Evolutionary conservation across 495 filamentous ascomycete genomes (phyloP), one percentile per base, ranked within the genome.

Genomic region (Cercophora sp.): DNA sequence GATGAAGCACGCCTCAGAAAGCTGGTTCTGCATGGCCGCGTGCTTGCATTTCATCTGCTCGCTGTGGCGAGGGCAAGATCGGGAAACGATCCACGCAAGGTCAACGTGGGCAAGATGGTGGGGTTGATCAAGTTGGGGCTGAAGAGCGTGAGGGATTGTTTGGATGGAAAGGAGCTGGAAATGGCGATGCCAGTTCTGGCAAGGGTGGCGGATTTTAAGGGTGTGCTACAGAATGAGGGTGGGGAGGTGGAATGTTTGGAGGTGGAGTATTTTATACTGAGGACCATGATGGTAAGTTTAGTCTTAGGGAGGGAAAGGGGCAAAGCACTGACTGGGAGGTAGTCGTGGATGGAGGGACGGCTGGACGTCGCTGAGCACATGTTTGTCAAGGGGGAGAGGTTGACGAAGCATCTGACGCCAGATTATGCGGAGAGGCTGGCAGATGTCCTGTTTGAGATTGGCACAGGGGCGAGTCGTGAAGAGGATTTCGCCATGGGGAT

Each of bases 281-380:
- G 89, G 48, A 84, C 82, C 29, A 76, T 77, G 13, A 59, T 94
- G 67, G 88, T 87, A 69, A 66, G 76, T 60, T 40, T n/a, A 34
- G 39, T 23, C 37, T 25, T 25, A 27, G 5, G 39, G 15, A 10
- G 8, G 16, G 16, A 22, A 31, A 13, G 3, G 8, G 19, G 20
- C 8, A 47, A 19, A 25, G 34, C 19, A 13, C 46, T 56, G 41
- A 52, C 59, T 42, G 49, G 23, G 32, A n/a, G 55, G 20, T 43
- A 94, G 86, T 79, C 85, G 23, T 92, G 84, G 86, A 74, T 78
- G 40, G 82, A 88, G 61, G 75, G 78, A 36, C 77, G 85, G 25
- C 70, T 84, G 23, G 85, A 91, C 51, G 74, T 94, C 25, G 87
- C 89, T 8, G 87, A 93, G 47, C 81, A 87, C 63, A 78, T 92